Conservation (phyloP, 177 flowering plant genomes). For the Vitis hybrid region DNA sequence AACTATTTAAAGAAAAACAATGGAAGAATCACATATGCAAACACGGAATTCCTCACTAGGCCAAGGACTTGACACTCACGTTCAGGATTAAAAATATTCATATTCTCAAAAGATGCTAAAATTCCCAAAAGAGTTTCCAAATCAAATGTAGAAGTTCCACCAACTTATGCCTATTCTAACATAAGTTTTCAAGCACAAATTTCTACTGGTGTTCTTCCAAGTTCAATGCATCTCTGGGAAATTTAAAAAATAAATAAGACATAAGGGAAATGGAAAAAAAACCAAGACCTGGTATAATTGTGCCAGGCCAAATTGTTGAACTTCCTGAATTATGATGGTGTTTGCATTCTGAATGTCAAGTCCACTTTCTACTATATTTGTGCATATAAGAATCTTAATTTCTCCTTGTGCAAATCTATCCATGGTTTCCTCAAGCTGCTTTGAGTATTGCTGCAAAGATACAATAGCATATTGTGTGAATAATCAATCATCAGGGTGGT, state of each 20-base stretch:
- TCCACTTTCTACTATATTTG: constrained; percentile 98
- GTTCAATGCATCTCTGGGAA: background rate
- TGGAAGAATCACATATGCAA: too few relatives aligned
- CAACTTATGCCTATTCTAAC: background rate
- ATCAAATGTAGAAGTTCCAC: constrained; percentile 1
- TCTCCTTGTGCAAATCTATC: constrained; percentile 83
- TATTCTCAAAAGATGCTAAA: too few relatives aligned
- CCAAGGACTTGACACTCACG: too few relatives aligned
- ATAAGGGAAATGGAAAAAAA: background rate
- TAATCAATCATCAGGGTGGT: background rate
- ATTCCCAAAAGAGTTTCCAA: too few relatives aligned
- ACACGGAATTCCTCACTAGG: too few relatives aligned
- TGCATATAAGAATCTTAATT: constrained; percentile 81
- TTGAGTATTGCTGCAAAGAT: constrained; percentile 85
- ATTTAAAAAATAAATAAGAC: background rate
- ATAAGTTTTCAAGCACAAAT: background rate
- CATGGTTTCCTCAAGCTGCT: constrained; percentile 93
- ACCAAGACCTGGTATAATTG: constrained; percentile 85
- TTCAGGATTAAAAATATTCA: too few relatives aligned
- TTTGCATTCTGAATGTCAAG: constrained; percentile 98
- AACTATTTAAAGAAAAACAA: too few relatives aligned
- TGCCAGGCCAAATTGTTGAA: constrained; percentile 95
- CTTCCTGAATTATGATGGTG: constrained; percentile 93
- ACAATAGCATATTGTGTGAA: background rate
- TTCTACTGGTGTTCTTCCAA: background rate